Percentiles rank a stretch among this genome's conserved stretches.
phyloP scores from a whole-genome alignment of 2,329 filamentous ascomycete species.

The Pyrenophora graminea region DNA sequence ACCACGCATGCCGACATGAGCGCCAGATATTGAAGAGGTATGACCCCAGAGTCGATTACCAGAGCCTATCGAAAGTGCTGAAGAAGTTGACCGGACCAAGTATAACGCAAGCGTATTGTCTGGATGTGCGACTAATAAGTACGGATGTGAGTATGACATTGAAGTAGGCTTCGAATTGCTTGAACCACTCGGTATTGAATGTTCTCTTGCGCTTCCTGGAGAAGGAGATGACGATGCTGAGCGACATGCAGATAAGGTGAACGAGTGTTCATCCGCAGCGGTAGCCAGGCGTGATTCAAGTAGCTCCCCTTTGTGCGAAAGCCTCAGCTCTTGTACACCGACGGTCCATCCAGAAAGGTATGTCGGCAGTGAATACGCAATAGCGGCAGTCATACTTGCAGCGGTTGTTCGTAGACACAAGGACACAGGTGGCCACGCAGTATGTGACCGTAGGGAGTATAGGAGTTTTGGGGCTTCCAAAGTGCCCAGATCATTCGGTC shows the following conservation, averaged over 20 bases:
- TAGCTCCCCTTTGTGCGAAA: conserved; percentile 58
- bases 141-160: conserved; percentile 71
- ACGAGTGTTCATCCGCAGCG: conserved; percentile 55
- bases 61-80: conserved; percentile 68
- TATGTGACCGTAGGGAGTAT: conserved; percentile 79
- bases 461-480: conserved; percentile 62
- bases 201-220: conserved; percentile 31
- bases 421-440: conserved; percentile 75
- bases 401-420: conserved; percentile 76
- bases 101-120: conserved; percentile 88
- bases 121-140: conserved; percentile 78
- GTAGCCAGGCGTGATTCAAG: conserved; percentile 56
- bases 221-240: conserved; percentile 32
- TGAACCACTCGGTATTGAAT: conserved; percentile 20
- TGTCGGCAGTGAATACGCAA: conserved; percentile 83
- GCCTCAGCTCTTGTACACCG: conserved; percentile 85
- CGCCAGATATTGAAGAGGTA: conserved; percentile 84
- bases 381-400: conserved; percentile 72
- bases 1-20: conserved; percentile 80
- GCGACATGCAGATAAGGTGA: conserved; percentile 42
- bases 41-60: conserved; percentile 86
- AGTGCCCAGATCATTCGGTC: conserved; percentile 15
- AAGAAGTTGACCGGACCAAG: conserved; percentile 73
- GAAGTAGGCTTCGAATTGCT: conserved; percentile 50
- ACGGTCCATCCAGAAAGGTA: conserved; percentile 82